phyloP scores from a whole-genome alignment of 225 moss, liverwort and hornwort genomes.

The Polytrichum formosum region DNA sequence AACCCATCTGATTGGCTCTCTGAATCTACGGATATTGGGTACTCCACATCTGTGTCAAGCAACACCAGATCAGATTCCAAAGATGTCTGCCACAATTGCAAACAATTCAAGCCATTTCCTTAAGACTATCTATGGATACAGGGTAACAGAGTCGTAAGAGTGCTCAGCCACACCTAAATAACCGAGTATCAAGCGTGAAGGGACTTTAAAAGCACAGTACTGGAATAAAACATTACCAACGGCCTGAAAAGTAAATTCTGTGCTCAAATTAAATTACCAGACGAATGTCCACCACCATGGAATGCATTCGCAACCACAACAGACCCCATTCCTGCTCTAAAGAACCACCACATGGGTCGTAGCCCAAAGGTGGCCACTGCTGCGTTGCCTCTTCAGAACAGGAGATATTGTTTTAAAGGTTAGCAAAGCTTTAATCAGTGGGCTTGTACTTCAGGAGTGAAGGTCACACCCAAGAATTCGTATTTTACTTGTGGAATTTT shows the following conservation, averaged over 20 bases:
- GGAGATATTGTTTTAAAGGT: too few relatives aligned
- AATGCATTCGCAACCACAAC: neutral
- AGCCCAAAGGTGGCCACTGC: too few relatives aligned
- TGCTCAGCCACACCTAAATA: too few relatives aligned
- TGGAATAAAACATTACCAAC: neutral
- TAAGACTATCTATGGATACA: too few relatives aligned
- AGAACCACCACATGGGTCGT: too few relatives aligned
- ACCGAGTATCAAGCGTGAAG: too few relatives aligned
- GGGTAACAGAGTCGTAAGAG: too few relatives aligned
- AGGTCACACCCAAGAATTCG: neutral
- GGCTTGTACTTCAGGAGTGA: too few relatives aligned
- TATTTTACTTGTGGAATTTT: neutral
- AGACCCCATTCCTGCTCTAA: neutral
- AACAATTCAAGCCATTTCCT: neutral
- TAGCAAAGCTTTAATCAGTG: too few relatives aligned
- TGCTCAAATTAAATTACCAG: neutral
- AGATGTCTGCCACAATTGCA: neutral
- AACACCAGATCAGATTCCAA: neutral
- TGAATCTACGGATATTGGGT: slow-evolving; percentile 3
- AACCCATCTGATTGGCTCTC: slow-evolving; percentile 11
- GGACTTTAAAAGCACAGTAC: too few relatives aligned
- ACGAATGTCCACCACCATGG: neutral
- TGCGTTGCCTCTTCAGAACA: neutral
- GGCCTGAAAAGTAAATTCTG: neutral
- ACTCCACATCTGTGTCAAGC: slow-evolving; percentile 12